Base-by-base conservation (phyloP, 2,329 filamentous ascomycete genomes). In the Dactylonectria macrodidyma region DNA sequence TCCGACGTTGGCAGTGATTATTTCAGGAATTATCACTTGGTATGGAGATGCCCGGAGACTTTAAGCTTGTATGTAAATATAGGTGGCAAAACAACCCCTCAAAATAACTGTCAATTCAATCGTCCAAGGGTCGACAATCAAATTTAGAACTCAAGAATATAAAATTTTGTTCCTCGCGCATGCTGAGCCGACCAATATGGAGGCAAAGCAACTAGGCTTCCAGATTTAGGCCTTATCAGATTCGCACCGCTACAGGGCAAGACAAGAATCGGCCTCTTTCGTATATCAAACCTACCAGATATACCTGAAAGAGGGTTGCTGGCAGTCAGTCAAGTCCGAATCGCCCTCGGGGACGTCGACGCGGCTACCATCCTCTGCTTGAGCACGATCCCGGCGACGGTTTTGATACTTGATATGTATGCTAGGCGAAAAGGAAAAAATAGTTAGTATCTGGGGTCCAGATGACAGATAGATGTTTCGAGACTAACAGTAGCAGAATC, bases 401-500 rank as follows among this genome's bases (percentile, higher is more conserved):
- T 59, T 48, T 16, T 59, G 10, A 16, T n/a, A 47, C 16, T 33
- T n/a, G 14, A 59, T 47, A 12, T 59, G 36, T 16, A 48, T 8
- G 5, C 56, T 59, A 41, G 16, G 11, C 4, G 41, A 59, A 16
- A 33, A 30, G 3, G 1, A 30, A 30, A 30, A 7, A 30, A 48
- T 12, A 14, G 41, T 48, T 7, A 34, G 50, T 5, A 34, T 14
- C 56, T n/a, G 38, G 14, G 36, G 38, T 7, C 33, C 7, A 59
- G 14, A 50, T 12, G 16, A 48, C 1, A 5, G 22, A n/a, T 1
- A 59, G 16, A 16, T 12, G 11, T 59, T 48, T 2, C 6, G 55
- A 50, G 2, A 26, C 48, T 50, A 59, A 56, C 50, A 69, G 55
- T 5, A 63, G 63, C 16, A 54, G 26, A 33, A 55, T 36, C 12